A percentile compares a stretch with the other conserved stretches of the same genome.
Conservation (phyloP, 768 basidiomycete species). For the Dacryopinax spathularia region DNA sequence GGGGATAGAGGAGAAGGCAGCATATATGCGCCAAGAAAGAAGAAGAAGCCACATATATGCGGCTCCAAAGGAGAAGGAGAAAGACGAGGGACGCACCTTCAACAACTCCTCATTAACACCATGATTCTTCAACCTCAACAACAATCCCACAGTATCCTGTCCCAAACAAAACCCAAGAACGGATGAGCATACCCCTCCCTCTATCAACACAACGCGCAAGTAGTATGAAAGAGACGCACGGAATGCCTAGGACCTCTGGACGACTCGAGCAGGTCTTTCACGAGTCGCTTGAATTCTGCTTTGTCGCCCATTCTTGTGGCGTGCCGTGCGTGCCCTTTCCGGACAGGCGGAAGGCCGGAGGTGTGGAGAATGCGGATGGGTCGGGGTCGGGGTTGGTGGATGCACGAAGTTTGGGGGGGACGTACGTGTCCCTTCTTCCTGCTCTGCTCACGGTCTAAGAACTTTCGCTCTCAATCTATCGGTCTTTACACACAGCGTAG, state of each 20-base stretch:
- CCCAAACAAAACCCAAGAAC: not conserved
- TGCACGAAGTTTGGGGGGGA: too few species aligned
- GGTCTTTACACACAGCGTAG: too few species aligned
- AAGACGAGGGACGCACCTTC: slow-evolving; percentile 10
- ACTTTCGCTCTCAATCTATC: too few species aligned
- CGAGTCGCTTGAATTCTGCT: slow-evolving; percentile 62
- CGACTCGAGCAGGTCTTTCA: slow-evolving; percentile 60
- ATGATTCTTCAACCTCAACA: not conserved
- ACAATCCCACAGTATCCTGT: not conserved
- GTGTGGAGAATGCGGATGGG: too few species aligned
- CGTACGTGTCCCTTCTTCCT: too few species aligned
- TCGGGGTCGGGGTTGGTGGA: too few species aligned
- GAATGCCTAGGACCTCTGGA: slow-evolving; percentile 22
- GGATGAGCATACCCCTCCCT: not conserved
- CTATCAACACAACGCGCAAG: not conserved
- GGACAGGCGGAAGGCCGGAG: too few species aligned
- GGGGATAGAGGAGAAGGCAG: too few species aligned
- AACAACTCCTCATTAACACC: slow-evolving; percentile 14
- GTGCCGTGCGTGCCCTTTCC: too few species aligned
- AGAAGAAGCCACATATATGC: too few species aligned
- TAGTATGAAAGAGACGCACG: not conserved
- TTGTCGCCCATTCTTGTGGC: slow-evolving; percentile 22
- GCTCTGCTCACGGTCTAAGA: too few species aligned
- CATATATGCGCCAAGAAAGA: too few species aligned
- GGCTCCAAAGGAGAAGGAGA: not conserved